Evolutionary conservation across 208 protist genomes (phyloP).

Genomic region (Crithidia thermophila): DNA sequence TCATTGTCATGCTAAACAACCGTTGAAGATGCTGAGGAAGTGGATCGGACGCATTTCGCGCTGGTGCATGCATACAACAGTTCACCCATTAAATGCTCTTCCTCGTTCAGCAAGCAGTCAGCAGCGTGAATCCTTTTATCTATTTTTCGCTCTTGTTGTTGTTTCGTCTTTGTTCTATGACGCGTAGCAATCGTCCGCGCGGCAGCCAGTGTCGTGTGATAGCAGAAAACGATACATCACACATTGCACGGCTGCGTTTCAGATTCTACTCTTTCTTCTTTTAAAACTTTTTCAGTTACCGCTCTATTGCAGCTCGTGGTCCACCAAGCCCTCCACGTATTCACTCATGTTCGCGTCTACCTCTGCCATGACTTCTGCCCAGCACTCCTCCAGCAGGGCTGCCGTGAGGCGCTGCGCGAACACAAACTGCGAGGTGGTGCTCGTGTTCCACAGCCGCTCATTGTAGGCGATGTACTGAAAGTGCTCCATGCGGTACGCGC

Average conservation of each 20-base stretch:
- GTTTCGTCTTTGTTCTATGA: too few species aligned
- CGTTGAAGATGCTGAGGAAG: too few species aligned
- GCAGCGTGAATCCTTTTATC: too few species aligned
- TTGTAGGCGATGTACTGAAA: conserved; percentile 86
- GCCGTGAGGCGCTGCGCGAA: conserved; percentile 86
- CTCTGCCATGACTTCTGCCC: conserved; percentile 78
- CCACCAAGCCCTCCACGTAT: conserved; percentile 83
- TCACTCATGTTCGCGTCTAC: conserved; percentile 82
- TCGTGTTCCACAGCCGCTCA: conserved; percentile 87
- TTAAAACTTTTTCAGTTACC: neutral
- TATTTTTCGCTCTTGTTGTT: neutral
- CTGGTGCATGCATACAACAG: too few species aligned
- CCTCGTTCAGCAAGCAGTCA: too few species aligned
- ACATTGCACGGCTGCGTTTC: neutral
- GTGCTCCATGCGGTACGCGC: conserved; percentile 61
- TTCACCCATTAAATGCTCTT: too few species aligned
- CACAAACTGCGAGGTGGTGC: conserved; percentile 74
- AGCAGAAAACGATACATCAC: too few species aligned
- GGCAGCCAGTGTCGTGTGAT: too few species aligned
- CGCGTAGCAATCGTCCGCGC: too few species aligned
- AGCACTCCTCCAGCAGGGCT: conserved; percentile 70
- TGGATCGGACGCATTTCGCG: too few species aligned
- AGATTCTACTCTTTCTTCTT: neutral
- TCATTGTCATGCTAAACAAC: too few species aligned
- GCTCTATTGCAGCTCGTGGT: conserved; percentile 81